phyloP scores from a whole-genome alignment of 2,329 filamentous ascomycete genomes.

The Scedosporium apiospermum region DNA sequence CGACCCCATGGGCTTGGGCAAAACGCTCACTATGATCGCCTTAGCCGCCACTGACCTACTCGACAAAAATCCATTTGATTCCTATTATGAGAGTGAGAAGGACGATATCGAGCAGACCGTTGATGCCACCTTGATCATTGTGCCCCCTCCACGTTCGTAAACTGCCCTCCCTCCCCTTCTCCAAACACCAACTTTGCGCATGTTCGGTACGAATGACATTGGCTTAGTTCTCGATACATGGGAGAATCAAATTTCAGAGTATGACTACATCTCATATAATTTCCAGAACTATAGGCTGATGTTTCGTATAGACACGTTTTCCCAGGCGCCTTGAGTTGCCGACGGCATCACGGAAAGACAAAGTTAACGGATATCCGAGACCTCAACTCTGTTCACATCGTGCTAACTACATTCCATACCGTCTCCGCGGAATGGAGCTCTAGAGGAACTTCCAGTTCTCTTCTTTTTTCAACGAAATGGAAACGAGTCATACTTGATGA shows the following conservation, averaged over 20 bases:
- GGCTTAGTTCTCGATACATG: neutral
- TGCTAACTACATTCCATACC: neutral
- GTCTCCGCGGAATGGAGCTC: conserved; percentile 24
- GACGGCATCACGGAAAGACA: neutral
- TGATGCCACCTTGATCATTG: neutral
- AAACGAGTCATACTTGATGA: conserved; percentile 28
- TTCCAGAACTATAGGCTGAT: neutral
- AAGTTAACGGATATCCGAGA: neutral
- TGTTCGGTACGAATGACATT: neutral
- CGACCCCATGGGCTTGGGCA: conserved; percentile 37
- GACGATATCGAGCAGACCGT: neutral
- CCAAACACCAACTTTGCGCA: neutral
- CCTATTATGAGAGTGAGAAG: neutral
- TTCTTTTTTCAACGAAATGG: conserved; percentile 26
- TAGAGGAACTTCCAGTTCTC: neutral
- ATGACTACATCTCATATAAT: neutral
- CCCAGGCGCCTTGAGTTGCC: neutral
- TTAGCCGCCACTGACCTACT: conserved; percentile 23
- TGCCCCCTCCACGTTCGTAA: neutral
- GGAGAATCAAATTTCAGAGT: neutral
- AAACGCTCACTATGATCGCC: conserved; percentile 33
- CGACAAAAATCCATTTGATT: neutral
- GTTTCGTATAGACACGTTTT: neutral
- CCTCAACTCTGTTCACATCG: neutral
- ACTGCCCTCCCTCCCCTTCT: neutral